Evolutionary conservation across 768 basidiomycete genomes (phyloP).

Genomic region (Serendipita sp.): DNA sequence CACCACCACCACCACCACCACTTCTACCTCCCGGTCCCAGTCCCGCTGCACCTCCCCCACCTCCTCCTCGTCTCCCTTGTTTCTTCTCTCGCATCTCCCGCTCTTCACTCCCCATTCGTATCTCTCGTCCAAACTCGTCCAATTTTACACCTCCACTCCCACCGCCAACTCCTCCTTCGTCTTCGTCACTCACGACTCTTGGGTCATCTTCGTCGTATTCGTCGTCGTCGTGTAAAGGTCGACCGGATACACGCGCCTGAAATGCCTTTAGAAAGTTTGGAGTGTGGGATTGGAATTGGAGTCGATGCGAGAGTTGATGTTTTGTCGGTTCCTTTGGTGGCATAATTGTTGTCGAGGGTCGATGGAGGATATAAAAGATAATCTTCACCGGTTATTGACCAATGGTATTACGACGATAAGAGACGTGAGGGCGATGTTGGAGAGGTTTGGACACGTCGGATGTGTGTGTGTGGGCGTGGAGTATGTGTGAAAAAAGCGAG

Average conservation of each 20-base stretch:
- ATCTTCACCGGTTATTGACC: too few species aligned
- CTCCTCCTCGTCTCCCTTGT: background rate
- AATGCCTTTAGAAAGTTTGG: background rate
- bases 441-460: too few species aligned
- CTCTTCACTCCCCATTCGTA: background rate
- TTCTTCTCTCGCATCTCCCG: background rate
- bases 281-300: background rate
- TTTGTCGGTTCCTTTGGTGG: background rate
- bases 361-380: background rate
- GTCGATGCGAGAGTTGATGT: background rate
- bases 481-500: too few species aligned
- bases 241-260: background rate
- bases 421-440: too few species aligned
- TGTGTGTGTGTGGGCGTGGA: too few species aligned
- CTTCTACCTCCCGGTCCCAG: background rate
- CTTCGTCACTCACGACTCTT: background rate
- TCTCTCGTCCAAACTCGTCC: conserved; percentile 1
- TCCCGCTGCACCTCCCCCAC: too few species aligned
- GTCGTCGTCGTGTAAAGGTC: background rate
- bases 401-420: too few species aligned
- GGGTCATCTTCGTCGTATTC: background rate
- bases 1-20: background rate
- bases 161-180: background rate
- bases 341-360: background rate
- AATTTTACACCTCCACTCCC: background rate